These are phyloP conservation scores for Solanum sejunctum DNA, from an alignment of 257 asterid species.

Conservation along the genomic window DNA sequence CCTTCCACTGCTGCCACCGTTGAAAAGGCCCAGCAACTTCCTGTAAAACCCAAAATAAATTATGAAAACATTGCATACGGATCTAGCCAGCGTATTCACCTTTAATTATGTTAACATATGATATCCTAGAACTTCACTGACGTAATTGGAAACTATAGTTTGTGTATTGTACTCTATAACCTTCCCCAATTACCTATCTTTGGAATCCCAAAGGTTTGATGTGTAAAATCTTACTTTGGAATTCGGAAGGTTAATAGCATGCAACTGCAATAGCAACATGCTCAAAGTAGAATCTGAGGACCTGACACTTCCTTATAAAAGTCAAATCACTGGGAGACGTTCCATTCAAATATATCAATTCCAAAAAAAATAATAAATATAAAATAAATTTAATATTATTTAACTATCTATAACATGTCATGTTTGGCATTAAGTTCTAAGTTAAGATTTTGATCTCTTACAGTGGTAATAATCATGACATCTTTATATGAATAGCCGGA, in stretches of 20 bases:
- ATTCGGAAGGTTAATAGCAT: background rate
- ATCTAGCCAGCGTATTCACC: background rate
- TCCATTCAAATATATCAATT: no score
- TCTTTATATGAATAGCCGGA: no score
- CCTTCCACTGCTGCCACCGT: slow-evolving; percentile 62
- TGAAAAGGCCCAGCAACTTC: slow-evolving; percentile 87
- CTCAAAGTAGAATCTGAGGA: no score
- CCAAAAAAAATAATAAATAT: no score
- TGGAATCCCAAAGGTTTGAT: background rate
- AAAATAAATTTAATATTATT: background rate
- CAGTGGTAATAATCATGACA: background rate
- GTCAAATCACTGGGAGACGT: no score
- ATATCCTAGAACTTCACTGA: no score
- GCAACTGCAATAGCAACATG: no score
- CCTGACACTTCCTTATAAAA: no score
- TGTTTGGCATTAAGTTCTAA: background rate
- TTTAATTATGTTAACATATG: no score
- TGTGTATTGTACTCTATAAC: no score
- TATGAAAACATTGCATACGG: background rate
- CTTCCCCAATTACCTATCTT: background rate
- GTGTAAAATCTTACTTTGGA: background rate
- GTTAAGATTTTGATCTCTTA: background rate
- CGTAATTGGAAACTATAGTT: no score
- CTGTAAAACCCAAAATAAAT: slow-evolving; percentile 12
- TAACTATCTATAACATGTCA: background rate